These are phyloP conservation scores for Mycocentrospora acerina DNA, from an alignment of 2,329 filamentous ascomycete species.

Conservation along the genomic window DNA sequence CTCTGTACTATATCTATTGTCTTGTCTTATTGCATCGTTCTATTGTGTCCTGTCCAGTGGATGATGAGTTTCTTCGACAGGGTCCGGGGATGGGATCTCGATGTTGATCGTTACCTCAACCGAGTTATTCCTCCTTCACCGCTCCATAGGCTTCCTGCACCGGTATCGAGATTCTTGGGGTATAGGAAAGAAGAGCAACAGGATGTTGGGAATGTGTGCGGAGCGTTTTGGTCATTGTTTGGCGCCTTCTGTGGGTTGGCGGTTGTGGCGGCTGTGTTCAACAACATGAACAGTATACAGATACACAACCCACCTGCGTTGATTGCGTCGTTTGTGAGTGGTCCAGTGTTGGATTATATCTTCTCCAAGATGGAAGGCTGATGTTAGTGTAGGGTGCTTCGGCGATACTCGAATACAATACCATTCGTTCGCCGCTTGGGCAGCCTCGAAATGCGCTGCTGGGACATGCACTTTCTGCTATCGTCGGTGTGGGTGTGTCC, in stretches of 20 bases:
- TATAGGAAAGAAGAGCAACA: constrained; percentile 41
- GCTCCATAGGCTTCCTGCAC: constrained; percentile 64
- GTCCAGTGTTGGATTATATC: not conserved
- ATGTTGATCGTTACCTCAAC: constrained; percentile 77
- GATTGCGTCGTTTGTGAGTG: constrained; percentile 46
- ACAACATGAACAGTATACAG: constrained; percentile 41
- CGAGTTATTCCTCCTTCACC: constrained; percentile 67
- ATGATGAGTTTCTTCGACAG: constrained; percentile 13
- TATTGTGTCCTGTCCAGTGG: too few species aligned
- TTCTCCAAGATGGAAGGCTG: constrained; percentile 1
- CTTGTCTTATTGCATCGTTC: too few species aligned
- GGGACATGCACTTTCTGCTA: constrained; percentile 49
- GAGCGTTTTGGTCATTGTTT: constrained; percentile 46
- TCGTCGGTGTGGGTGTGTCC: constrained; percentile 47
- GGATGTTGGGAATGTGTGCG: constrained; percentile 46
- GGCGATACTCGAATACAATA: constrained; percentile 52
- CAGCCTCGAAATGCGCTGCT: constrained; percentile 51
- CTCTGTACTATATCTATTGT: too few species aligned
- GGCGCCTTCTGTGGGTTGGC: constrained; percentile 49
- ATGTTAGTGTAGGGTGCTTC: constrained; percentile 43
- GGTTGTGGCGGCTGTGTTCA: constrained; percentile 46
- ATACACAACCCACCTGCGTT: constrained; percentile 45
- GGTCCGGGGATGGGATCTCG: constrained; percentile 55
- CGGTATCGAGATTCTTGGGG: constrained; percentile 66
- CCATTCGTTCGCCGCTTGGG: constrained; percentile 49